Conservation (phyloP, 2,329 filamentous ascomycete genomes). For the Penicillium sp. region DNA sequence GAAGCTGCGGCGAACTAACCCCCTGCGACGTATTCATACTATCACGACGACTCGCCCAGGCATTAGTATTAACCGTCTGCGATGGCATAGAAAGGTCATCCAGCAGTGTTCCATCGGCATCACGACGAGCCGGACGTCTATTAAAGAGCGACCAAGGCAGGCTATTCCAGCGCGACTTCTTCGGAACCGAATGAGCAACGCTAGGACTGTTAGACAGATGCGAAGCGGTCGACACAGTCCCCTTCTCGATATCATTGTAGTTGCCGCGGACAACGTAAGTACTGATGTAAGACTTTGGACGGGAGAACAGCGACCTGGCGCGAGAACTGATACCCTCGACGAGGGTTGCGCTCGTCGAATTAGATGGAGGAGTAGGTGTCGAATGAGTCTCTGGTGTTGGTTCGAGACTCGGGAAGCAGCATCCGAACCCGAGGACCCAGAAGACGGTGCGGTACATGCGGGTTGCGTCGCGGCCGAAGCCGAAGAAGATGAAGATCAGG, state of each 20-base stretch:
- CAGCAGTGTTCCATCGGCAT: constrained; percentile 12
- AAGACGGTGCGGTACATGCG: constrained; percentile 52
- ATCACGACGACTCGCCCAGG: constrained; percentile 31
- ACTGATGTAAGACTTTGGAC: constrained; percentile 13
- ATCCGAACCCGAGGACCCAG: constrained; percentile 41
- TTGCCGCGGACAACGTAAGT: neutral
- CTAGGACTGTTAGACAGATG: neutral
- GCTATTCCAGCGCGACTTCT: constrained; percentile 12
- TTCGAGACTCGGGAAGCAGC: constrained; percentile 29
- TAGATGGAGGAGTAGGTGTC: neutral
- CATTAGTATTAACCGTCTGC: constrained; percentile 31
- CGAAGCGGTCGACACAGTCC: neutral
- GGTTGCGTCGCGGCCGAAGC: constrained; percentile 59
- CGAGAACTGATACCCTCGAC: constrained; percentile 28
- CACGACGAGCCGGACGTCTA: constrained; percentile 8
- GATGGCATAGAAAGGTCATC: constrained; percentile 19
- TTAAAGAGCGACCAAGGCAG: constrained; percentile 14
- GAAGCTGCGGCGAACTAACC: constrained; percentile 3
- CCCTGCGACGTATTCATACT: constrained; percentile 23
- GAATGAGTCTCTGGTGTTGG: constrained; percentile 18
- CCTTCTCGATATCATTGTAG: constrained; percentile 27
- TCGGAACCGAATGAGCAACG: neutral
- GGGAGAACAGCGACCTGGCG: constrained; percentile 27
- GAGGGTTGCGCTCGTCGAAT: constrained; percentile 16
- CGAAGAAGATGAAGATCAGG: constrained; percentile 61